These are phyloP conservation scores for Spergularia marina DNA, from an alignment of 148 eudicot species.

Conservation along the genomic window DNA sequence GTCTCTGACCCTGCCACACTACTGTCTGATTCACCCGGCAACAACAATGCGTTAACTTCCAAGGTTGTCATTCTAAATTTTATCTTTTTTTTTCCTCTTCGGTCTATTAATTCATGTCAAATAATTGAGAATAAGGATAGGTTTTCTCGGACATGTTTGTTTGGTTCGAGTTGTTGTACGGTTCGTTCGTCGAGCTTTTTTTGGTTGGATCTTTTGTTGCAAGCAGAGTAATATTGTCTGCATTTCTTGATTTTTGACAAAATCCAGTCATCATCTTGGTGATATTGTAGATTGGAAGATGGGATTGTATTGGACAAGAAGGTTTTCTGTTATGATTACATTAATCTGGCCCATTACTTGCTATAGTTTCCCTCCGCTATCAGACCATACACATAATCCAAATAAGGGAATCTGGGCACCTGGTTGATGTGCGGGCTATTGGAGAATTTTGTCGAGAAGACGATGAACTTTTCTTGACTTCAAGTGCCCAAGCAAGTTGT, in stretches of 20 bases:
- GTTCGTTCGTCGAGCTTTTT: too few species aligned
- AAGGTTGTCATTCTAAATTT: neutral
- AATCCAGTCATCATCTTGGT: conserved; percentile 17
- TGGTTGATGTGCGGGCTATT: conserved; percentile 82
- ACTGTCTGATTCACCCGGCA: neutral
- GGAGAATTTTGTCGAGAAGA: conserved; percentile 95
- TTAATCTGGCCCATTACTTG: conserved; percentile 80
- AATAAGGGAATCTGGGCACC: conserved; percentile 83
- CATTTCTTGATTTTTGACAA: conserved; percentile 12
- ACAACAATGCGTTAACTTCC: too few species aligned
- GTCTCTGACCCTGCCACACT: neutral
- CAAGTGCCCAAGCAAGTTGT: conserved; percentile 72
- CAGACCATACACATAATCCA: conserved; percentile 92
- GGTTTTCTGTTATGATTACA: conserved; percentile 83
- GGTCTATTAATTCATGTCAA: too few species aligned
- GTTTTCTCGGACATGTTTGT: too few species aligned
- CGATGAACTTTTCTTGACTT: conserved; percentile 83
- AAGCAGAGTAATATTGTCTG: neutral
- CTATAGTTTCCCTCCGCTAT: conserved; percentile 89
- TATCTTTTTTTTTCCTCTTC: neutral
- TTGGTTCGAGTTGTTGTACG: too few species aligned
- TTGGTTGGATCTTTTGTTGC: neutral
- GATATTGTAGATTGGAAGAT: conserved; percentile 70
- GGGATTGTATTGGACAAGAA: conserved; percentile 79
- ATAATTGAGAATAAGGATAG: too few species aligned